Conservation (phyloP, 352 stramenopile genomes). For the Phytophthora foliorum region DNA sequence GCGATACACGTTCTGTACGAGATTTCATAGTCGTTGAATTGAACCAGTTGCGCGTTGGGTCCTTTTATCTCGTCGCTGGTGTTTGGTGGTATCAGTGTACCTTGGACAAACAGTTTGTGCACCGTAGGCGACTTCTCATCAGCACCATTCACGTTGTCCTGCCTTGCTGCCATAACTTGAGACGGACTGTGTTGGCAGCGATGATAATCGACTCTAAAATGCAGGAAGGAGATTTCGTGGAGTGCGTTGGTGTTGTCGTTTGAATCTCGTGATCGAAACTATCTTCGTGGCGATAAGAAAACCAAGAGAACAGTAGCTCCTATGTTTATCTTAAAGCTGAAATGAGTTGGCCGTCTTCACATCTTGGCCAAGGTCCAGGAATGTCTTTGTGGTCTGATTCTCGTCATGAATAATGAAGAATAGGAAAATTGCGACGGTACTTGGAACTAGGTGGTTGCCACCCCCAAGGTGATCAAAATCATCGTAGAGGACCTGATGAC, state of each 20-base stretch:
- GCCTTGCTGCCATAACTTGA: neutral
- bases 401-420: neutral
- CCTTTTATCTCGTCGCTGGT: slow-evolving; percentile 6
- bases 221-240: neutral
- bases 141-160: neutral
- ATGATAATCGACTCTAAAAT: neutral
- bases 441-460: neutral
- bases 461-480: slow-evolving; percentile 99
- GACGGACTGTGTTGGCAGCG: neutral
- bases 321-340: neutral
- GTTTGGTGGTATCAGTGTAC: slow-evolving; percentile 9
- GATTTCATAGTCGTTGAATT: slow-evolving; percentile 31
- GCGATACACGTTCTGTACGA: slow-evolving; percentile 33
- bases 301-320: neutral
- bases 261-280: neutral
- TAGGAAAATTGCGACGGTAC: neutral
- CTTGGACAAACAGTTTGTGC: slow-evolving; percentile 17
- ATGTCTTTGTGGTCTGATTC: no score
- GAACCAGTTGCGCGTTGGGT: neutral
- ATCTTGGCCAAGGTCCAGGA: no score
- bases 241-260: neutral
- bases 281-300: neutral
- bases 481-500: slow-evolving; percentile 99
- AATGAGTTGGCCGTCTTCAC: neutral
- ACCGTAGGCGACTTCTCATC: neutral